Conservation (phyloP, 345 rosid species). For the rapeseed (Brassica napus) region DNA sequence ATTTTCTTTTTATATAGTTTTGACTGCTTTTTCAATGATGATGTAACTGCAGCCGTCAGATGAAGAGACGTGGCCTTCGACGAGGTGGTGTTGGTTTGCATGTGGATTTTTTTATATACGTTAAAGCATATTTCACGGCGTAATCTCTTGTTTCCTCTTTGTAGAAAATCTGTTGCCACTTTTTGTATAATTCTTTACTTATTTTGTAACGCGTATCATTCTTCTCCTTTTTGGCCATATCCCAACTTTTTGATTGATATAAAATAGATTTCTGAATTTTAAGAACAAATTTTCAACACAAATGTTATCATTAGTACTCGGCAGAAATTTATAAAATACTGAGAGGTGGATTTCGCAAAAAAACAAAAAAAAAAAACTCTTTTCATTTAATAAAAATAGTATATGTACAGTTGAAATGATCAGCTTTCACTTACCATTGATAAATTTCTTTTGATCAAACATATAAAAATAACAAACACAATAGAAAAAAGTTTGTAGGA, state of each 20-base stretch:
- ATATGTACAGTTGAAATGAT: not conserved
- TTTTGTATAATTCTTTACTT: not conserved
- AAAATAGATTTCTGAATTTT: not conserved
- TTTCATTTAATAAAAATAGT: not conserved
- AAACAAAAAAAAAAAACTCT: too few species aligned
- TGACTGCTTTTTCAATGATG: conserved; percentile 3
- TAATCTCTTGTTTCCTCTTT: conserved; percentile 24
- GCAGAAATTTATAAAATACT: not conserved
- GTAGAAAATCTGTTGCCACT: conserved; percentile 21
- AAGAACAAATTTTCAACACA: not conserved
- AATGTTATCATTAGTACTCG: not conserved
- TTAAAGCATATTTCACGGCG: conserved; percentile 37
- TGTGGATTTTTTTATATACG: conserved; percentile 20
- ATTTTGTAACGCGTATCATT: conserved; percentile 17
- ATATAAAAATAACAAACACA: too few species aligned
- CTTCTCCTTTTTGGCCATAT: not conserved
- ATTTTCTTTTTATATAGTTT: not conserved
- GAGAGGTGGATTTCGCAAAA: not conserved
- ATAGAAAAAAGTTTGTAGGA: not conserved
- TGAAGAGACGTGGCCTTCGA: conserved; percentile 26
- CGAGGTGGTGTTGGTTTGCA: conserved; percentile 10
- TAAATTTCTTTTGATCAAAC: not conserved
- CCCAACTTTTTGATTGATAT: not conserved
- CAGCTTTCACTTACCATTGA: not conserved
- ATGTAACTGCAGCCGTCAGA: conserved; percentile 33